Base-by-base conservation (phyloP, 768 basidiomycete species). In the Psilocybe subaeruginosa region DNA sequence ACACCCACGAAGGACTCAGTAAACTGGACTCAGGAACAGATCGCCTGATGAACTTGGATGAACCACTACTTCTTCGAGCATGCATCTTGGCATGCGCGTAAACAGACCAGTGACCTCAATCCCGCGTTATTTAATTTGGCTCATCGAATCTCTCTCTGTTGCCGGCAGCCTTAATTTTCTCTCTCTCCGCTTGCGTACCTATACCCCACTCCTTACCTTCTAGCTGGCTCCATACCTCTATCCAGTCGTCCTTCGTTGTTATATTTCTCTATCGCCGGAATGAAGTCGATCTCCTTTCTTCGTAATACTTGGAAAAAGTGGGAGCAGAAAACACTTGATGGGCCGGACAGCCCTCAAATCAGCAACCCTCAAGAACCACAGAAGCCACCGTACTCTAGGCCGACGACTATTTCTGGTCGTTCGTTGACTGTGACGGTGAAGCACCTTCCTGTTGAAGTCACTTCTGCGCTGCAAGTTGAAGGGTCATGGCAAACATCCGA, bases 231-330 rank as follows among this genome's bases (percentile, higher is more conserved):
- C 39, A 56, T 53, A 43, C 30, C 27, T 60, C 31, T 50, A 57
- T 58, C 30, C n/a, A 7, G 41, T 43, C 14, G 9, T 5, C 11
- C n/a, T 43, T n/a, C 5, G 14, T 16, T 5, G 11, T 35, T 16
- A 4, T 43, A 43, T 12, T 5, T 43, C 41, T 43, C 41, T 43
- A 43, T 43, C 35, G 48, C 53, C 48, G 55, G 49, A 60, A 80
- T 80, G 80, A 80, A 80, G 66, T 66, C 75, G 12, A 62, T 78
- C 14, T 69, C 74, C 4, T 76, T 81, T 65, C 68, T 81, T 55
- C 76, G 76, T 52, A 76, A 73, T 53, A 68, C 73, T 11, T 80
- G 78, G 77, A 74, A 68, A 64, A 80, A 72, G 66, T 76, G 72
- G 67, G 74, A 73, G 39, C 65, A 64, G 6, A 74, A 76, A 56